Percentiles rank a stretch among this genome's conserved stretches.
Conservation (phyloP, 352 stramenopile genomes). For the Globisporangium mamillatum region DNA sequence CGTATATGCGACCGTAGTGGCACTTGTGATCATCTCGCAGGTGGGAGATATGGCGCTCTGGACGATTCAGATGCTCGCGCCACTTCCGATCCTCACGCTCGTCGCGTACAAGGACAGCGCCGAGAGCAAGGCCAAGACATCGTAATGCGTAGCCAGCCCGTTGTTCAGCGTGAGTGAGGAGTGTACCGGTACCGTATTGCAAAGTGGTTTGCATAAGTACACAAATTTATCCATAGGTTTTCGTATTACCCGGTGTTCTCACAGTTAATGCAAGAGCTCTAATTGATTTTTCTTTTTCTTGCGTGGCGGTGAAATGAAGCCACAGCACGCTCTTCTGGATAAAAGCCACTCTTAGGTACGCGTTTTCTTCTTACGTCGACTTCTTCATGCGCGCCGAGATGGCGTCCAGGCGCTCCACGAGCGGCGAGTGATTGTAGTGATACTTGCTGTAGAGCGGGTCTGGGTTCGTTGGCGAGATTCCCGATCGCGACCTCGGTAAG, state of each 20-base stretch:
- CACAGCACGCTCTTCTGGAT: background rate
- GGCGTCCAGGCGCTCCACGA: background rate
- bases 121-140: slow-evolving; percentile 1
- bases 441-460: background rate
- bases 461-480: slow-evolving; percentile 5
- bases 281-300: background rate
- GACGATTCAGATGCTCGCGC: slow-evolving; percentile 1
- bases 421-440: background rate
- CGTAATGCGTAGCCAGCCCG: background rate
- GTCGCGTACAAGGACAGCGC: slow-evolving; percentile 1
- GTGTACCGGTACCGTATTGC: background rate
- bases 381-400: background rate
- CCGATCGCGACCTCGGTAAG: background rate
- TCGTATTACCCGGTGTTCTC: background rate
- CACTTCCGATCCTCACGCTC: slow-evolving; percentile 5
- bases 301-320: background rate
- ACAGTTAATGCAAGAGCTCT: background rate
- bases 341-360: background rate
- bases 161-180: background rate
- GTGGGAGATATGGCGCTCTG: slow-evolving; percentile 2
- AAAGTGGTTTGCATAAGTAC: background rate
- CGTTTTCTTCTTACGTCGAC: background rate
- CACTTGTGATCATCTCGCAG: background rate
- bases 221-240: background rate
- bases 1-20: background rate